Base-by-base conservation (phyloP, 306 rosid genomes). In the Cucurbita ficifolia region DNA sequence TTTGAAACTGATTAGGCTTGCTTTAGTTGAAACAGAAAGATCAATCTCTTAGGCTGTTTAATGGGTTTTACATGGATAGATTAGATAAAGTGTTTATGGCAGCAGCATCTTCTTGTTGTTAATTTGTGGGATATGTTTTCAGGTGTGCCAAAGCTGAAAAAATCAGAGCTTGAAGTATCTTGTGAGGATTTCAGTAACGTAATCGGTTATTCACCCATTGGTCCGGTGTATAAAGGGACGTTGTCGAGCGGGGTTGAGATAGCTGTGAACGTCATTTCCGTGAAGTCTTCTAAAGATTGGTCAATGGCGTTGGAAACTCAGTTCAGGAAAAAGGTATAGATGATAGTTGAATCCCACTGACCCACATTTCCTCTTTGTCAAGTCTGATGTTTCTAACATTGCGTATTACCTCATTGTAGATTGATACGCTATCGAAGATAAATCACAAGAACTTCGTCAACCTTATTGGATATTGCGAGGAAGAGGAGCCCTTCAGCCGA, bases 131-230 rank as follows among this genome's bases (percentile, higher is more conserved):
- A 18, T 68, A 55, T 36, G 40, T 73, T 33, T 59, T n/a, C 72
- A 94, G 99, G 99, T 60, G 96, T 91, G 73, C 97, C 99, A 70
- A 91, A 89, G 80, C 86, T 94, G 22, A 91, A 91, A 84, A 86
- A 95, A 79, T 86, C 92, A 60, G 99, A 94, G 84, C 87, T 94
- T 76, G 89, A 79, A 84, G 86, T 84, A 75, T 97, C 99, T 38
- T 94, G 99, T 71, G 99, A 94, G 81, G 99, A 90, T 89, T 94
- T 94, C 78, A 94, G 99, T 79, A 94, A 94, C 72, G 95, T 94
- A 16, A 82, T 94, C 57, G 92, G 92, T 54, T 78, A 86, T 77
- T 87, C 92, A 70, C 81, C 95, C n/a, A 77, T 86, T 42, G 96
- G 96, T 39, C 87, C 90, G 48, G 83, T 89, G 77, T 91, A 87